These are phyloP conservation scores for Oropetium thomaeum DNA, from an alignment of 176 grass and related monocot species.

Conservation along the genomic window DNA sequence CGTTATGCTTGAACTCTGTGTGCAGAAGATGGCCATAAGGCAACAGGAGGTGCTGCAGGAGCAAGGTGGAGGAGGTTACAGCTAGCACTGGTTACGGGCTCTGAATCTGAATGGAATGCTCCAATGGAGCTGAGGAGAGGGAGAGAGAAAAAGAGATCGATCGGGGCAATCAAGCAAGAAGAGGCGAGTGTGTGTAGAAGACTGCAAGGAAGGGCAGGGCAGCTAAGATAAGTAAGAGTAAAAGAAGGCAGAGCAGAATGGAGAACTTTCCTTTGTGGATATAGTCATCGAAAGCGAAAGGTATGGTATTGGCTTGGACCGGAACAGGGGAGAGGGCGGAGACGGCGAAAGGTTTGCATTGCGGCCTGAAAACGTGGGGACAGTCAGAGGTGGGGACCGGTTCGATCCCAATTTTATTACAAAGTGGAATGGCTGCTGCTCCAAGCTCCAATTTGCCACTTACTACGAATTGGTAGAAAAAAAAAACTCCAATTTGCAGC, in stretches of 20 bases:
- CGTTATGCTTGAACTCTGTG: slow-evolving; percentile 14
- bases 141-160: neutral
- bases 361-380: slow-evolving; percentile 38
- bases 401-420: slow-evolving; percentile 11
- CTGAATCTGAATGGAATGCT: neutral
- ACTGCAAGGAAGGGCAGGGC: neutral
- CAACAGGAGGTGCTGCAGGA: slow-evolving; percentile 5
- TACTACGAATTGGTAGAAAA: no score
- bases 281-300: slow-evolving; percentile 44
- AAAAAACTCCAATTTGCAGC: no score
- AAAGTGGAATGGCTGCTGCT: slow-evolving; percentile 19
- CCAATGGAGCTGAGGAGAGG: neutral
- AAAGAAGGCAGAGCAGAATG: slow-evolving; percentile 16
- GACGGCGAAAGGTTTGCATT: neutral
- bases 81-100: slow-evolving; percentile 15
- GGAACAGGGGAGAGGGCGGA: slow-evolving; percentile 10
- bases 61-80: slow-evolving; percentile 27
- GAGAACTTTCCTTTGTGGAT: slow-evolving; percentile 31
- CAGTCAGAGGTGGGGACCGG: slow-evolving; percentile 43
- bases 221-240: slow-evolving; percentile 30
- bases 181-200: slow-evolving; percentile 6
- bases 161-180: slow-evolving; percentile 16
- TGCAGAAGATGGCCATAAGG: slow-evolving; percentile 31
- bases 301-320: slow-evolving; percentile 36
- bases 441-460: neutral